Percentiles rank a stretch among this genome's conserved stretches.
Evolutionary conservation across 441 rosid species (phyloP).

Genomic region (Gossypium gossypioides): DNA sequence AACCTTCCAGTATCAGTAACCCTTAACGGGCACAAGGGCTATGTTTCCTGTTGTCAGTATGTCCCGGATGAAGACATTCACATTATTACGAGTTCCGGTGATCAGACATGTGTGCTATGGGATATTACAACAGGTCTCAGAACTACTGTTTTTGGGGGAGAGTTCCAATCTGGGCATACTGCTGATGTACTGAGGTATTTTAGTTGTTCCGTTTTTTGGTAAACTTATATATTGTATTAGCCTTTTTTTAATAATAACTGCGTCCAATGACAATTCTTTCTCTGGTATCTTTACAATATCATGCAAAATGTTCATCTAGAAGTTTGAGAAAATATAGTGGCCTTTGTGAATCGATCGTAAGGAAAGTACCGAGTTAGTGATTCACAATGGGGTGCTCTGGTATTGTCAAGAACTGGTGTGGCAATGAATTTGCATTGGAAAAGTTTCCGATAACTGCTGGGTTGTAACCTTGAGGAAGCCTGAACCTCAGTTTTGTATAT

Average conservation of each 20-base stretch:
- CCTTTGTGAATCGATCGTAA: not conserved
- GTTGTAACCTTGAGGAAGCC: not conserved
- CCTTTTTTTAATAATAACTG: not conserved
- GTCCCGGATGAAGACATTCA: conserved; percentile 82
- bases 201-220: conserved; percentile 5
- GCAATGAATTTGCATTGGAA: not conserved
- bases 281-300: not conserved
- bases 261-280: not conserved
- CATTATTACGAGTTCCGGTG: conserved; percentile 82
- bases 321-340: not conserved
- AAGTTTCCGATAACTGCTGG: not conserved
- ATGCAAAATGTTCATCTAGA: not conserved
- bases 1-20: conserved; percentile 59
- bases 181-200: conserved; percentile 80
- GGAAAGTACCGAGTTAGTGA: not conserved
- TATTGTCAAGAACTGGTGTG: not conserved
- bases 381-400: not conserved
- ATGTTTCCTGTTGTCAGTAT: conserved; percentile 83
- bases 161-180: conserved; percentile 92
- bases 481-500: not conserved
- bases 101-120: conserved; percentile 86
- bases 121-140: conserved; percentile 87
- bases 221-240: conserved; percentile 2
- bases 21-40: conserved; percentile 88
- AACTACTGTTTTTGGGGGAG: conserved; percentile 93